Evolutionary conservation across 2,329 filamentous ascomycete genomes (phyloP).

Genomic region (Tolypocladium ovalisporum): DNA sequence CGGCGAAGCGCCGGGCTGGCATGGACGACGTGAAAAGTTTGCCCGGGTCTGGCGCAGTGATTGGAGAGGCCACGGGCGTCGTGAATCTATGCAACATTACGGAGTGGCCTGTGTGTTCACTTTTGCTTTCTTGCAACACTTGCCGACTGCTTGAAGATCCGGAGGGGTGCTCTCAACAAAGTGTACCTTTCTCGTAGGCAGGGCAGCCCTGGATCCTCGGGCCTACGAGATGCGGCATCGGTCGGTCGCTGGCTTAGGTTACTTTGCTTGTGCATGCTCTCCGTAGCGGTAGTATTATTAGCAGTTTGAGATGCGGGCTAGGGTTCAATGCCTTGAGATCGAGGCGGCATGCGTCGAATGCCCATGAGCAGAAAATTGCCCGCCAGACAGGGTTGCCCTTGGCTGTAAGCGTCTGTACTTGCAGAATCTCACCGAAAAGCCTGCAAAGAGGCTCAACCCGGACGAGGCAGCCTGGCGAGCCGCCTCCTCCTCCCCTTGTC

Average conservation of each 20-base stretch:
- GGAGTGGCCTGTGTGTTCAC: not conserved
- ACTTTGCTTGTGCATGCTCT: not conserved
- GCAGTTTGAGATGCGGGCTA: not conserved
- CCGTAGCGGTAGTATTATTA: not conserved
- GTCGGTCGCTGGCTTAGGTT: not conserved
- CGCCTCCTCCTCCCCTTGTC: not conserved
- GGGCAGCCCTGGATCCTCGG: not conserved
- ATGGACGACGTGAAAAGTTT: not conserved
- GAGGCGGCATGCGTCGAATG: not conserved
- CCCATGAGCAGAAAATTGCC: not conserved
- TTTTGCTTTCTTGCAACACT: not conserved
- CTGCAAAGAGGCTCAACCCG: not conserved
- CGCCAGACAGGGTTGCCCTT: not conserved
- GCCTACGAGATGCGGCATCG: not conserved
- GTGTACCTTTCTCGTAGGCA: not conserved
- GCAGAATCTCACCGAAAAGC: not conserved
- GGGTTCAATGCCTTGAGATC: not conserved
- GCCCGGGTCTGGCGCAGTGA: not conserved
- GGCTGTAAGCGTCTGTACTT: not conserved
- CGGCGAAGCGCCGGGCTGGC: not conserved
- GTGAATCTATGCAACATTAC: not conserved
- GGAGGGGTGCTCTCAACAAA: not conserved
- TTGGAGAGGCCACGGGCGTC: not conserved
- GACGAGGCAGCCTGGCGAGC: not conserved
- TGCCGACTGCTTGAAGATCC: not conserved